A percentile compares a stretch with the other conserved stretches of the same genome.
These are phyloP conservation scores for Rhodamnia argentea DNA, from an alignment of 345 rosid genomes.

Conservation along the genomic window DNA sequence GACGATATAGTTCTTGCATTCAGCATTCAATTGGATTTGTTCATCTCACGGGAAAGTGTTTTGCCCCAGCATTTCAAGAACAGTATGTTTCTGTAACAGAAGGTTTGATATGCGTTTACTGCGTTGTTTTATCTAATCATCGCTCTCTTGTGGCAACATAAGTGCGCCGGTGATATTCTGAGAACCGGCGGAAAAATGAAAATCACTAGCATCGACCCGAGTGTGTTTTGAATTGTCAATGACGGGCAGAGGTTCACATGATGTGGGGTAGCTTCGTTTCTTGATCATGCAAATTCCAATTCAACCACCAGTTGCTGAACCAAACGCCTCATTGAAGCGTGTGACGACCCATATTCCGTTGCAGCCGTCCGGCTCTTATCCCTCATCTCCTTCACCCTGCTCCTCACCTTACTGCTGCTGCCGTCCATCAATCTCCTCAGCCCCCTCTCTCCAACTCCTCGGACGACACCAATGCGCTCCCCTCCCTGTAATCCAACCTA, in stretches of 20 bases:
- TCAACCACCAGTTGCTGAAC: not conserved
- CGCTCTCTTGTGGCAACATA: not conserved
- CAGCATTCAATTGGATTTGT: not conserved
- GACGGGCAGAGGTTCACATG: not conserved
- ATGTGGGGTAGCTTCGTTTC: not conserved
- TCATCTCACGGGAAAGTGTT: not conserved
- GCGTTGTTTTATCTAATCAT: not conserved
- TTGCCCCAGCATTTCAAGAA: not conserved
- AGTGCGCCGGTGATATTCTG: not conserved
- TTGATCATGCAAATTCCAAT: not conserved
- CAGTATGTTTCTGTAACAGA: not conserved
- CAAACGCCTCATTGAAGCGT: not conserved
- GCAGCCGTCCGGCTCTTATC: not conserved
- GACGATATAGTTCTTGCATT: not conserved
- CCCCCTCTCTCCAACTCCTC: not conserved
- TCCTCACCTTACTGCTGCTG: not conserved
- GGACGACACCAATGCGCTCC: not conserved
- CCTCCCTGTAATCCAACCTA: conserved; percentile 5
- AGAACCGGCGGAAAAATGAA: not conserved
- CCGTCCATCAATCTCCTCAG: conserved; percentile 4
- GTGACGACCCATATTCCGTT: conserved; percentile 5
- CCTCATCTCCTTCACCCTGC: conserved; percentile 5
- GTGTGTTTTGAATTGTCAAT: not conserved
- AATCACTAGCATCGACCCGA: not conserved
- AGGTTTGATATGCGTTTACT: not conserved